phyloP scores from a whole-genome alignment of 2,329 filamentous ascomycete genomes.

The Nigrograna mackinnonii region DNA sequence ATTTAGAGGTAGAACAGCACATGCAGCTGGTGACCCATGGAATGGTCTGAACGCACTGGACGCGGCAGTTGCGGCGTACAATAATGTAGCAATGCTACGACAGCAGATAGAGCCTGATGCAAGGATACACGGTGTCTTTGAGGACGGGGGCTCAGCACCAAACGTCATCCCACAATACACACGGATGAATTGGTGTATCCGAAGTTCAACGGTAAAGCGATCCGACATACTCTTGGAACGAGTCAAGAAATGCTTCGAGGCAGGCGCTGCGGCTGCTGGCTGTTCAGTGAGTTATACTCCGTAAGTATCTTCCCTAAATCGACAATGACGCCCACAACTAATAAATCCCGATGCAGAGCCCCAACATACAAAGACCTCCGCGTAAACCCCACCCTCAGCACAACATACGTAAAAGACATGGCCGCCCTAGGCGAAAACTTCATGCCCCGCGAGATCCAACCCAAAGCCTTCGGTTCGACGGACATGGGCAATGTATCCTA shows the following conservation, averaged over 20 bases:
- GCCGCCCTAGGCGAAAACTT: slow-evolving; percentile 41
- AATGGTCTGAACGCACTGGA: slow-evolving; percentile 1
- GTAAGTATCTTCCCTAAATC: slow-evolving; percentile 22
- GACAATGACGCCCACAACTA: not conserved
- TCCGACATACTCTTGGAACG: too few species aligned
- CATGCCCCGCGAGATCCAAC: slow-evolving; percentile 40
- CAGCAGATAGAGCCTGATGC: slow-evolving; percentile 43
- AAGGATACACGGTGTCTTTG: slow-evolving; percentile 43
- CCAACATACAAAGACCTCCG: slow-evolving; percentile 51
- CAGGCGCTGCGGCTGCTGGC: slow-evolving; percentile 17
- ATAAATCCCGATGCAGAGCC: slow-evolving; percentile 16
- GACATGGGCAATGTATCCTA: slow-evolving; percentile 59
- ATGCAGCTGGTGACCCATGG: slow-evolving; percentile 2
- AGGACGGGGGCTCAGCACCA: slow-evolving; percentile 39
- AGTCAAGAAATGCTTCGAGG: slow-evolving; percentile 39
- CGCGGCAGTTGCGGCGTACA: slow-evolving; percentile 31
- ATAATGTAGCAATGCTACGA: slow-evolving; percentile 31
- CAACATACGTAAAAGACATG: slow-evolving; percentile 51
- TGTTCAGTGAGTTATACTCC: slow-evolving; percentile 36
- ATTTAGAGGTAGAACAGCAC: slow-evolving; percentile 24
- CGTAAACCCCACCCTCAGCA: slow-evolving; percentile 50
- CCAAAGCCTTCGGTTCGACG: slow-evolving; percentile 47
- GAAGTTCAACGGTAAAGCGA: slow-evolving; percentile 37
- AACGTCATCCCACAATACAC: slow-evolving; percentile 49
- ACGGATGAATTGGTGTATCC: slow-evolving; percentile 45